phyloP scores from a whole-genome alignment of 2,329 filamentous ascomycete species.

The Phyllachora maydis region DNA sequence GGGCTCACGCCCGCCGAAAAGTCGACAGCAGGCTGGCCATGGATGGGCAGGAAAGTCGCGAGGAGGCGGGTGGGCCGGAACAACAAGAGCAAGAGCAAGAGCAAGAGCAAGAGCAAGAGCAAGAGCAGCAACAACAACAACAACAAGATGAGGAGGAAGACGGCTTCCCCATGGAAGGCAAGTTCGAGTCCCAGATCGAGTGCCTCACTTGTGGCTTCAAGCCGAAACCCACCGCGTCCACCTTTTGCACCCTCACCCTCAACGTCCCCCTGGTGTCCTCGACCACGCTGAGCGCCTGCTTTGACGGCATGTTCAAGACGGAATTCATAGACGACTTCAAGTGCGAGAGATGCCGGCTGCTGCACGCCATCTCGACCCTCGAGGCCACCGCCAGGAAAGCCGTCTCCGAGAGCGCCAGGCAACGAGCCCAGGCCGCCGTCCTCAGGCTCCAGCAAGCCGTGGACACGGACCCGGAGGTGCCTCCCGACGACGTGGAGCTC shows the following conservation, averaged over 20 bases:
- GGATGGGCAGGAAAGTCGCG: too few relatives aligned
- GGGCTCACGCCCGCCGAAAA: too few relatives aligned
- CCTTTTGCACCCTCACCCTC: slow-evolving; percentile 80
- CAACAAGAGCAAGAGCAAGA: too few relatives aligned
- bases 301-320: slow-evolving; percentile 84
- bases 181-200: slow-evolving; percentile 84
- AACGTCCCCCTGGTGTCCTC: slow-evolving; percentile 72
- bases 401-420: slow-evolving; percentile 27
- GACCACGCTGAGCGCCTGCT: slow-evolving; percentile 68
- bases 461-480: slow-evolving; percentile 60
- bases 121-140: slow-evolving; percentile 2
- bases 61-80: neutral
- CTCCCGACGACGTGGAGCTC: slow-evolving; percentile 50
- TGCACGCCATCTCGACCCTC: slow-evolving; percentile 51
- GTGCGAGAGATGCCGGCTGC: slow-evolving; percentile 79
- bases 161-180: slow-evolving; percentile 82
- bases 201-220: slow-evolving; percentile 81
- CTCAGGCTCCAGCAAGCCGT: slow-evolving; percentile 47
- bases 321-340: slow-evolving; percentile 96
- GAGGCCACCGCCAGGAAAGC: slow-evolving; percentile 35
- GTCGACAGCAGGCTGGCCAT: slow-evolving; percentile 7
- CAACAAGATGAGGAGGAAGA: slow-evolving; percentile 30
- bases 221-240: slow-evolving; percentile 63
- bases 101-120: slow-evolving; percentile 1
- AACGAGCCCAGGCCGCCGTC: slow-evolving; percentile 26